These are phyloP conservation scores for Magnusiomyces suaveolens DNA, from an alignment of 1,139 yeast species.

Conservation along the genomic window DNA sequence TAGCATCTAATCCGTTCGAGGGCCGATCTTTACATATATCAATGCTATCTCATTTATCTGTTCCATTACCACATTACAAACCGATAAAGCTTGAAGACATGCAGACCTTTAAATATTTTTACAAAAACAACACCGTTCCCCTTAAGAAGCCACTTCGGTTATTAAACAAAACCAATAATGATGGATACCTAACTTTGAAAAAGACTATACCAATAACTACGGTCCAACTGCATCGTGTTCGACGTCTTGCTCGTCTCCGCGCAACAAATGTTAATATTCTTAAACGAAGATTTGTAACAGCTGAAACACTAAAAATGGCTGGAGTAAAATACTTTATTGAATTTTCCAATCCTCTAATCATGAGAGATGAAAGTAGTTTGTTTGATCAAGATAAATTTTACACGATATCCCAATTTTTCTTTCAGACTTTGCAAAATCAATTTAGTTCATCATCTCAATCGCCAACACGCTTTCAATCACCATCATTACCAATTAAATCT, in stretches of 20 bases:
- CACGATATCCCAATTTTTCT: not conserved
- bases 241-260: not conserved
- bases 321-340: conserved; percentile 1
- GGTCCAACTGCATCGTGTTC: not conserved
- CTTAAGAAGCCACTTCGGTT: not conserved
- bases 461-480: not conserved
- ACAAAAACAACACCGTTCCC: not conserved
- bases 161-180: too few species aligned
- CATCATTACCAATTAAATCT: not conserved
- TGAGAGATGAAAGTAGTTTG: not conserved
- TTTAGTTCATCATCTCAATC: not conserved
- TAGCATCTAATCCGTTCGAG: not conserved
- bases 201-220: not conserved
- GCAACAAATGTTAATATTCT: not conserved
- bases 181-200: not conserved
- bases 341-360: not conserved
- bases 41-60: not conserved
- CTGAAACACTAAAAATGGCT: not conserved
- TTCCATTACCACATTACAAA: not conserved
- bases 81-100: not conserved
- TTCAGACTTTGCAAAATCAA: not conserved
- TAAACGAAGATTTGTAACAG: conserved; percentile 1
- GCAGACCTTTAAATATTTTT: not conserved
- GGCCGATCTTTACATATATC: not conserved
- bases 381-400: not conserved